These are phyloP conservation scores for Cryptococcus depauperatus DNA, from an alignment of 1,284 basidiomycete genomes.

Conservation along the genomic window DNA sequence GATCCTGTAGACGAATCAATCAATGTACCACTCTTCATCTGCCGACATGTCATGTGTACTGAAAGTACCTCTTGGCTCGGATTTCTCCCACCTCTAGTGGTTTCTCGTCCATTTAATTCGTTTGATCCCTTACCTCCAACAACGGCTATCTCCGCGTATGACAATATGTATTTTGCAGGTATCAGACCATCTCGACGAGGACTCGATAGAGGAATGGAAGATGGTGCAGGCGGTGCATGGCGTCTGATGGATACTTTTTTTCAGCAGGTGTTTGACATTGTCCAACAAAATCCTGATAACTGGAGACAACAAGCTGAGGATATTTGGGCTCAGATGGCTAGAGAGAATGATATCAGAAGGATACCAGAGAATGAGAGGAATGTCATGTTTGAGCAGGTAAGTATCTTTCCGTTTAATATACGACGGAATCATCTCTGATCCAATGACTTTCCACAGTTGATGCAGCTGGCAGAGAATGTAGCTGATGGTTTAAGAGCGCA, in stretches of 20 bases:
- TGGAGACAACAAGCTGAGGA: slow-evolving; percentile 20
- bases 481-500: slow-evolving; percentile 1
- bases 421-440: not conserved
- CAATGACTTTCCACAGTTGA: slow-evolving; percentile 5
- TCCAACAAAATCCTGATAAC: slow-evolving; percentile 11
- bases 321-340: slow-evolving; percentile 13
- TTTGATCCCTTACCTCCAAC: slow-evolving; percentile 76
- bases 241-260: slow-evolving; percentile 15
- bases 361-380: slow-evolving; percentile 24
- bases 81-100: slow-evolving; percentile 59
- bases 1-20: slow-evolving; percentile 29
- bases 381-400: slow-evolving; percentile 23
- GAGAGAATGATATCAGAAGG: slow-evolving; percentile 16
- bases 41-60: slow-evolving; percentile 64
- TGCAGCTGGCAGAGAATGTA: slow-evolving; percentile 12
- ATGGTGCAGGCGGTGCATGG: slow-evolving; percentile 10
- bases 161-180: slow-evolving; percentile 61
- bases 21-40: slow-evolving; percentile 48
- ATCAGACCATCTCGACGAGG: slow-evolving; percentile 21
- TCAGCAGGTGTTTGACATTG: slow-evolving; percentile 17
- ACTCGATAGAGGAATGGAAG: slow-evolving; percentile 3
- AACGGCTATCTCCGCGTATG: slow-evolving; percentile 54
- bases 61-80: slow-evolving; percentile 57
- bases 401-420: slow-evolving; percentile 1
- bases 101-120: slow-evolving; percentile 49